Conservation (phyloP, 352 stramenopile genomes). For the Pythium pectinolyticum region DNA sequence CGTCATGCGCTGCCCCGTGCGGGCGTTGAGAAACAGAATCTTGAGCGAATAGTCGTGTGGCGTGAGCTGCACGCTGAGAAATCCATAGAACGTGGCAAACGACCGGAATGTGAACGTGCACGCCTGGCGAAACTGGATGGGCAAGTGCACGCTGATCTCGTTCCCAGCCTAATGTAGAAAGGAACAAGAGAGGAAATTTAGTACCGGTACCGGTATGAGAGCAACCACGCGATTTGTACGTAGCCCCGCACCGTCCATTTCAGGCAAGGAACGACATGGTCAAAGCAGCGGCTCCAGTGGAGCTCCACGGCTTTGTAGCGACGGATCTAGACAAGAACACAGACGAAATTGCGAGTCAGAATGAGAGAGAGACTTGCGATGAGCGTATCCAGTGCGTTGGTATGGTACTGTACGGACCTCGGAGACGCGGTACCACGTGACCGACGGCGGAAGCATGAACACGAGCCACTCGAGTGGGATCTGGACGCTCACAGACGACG, state of each 20-base stretch:
- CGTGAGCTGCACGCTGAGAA: slow-evolving; percentile 32
- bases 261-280: slow-evolving; percentile 22
- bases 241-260: slow-evolving; percentile 34
- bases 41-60: slow-evolving; percentile 29
- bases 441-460: slow-evolving; percentile 21
- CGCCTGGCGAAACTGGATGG: slow-evolving; percentile 35
- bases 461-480: slow-evolving; percentile 25
- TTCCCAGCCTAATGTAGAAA: not conserved
- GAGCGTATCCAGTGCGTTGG: no score
- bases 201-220: not conserved
- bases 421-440: slow-evolving; percentile 24
- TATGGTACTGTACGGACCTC: slow-evolving; percentile 10
- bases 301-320: slow-evolving; percentile 29
- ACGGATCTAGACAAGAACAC: slow-evolving; percentile 16
- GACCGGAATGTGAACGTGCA: slow-evolving; percentile 37
- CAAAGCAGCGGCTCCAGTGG: slow-evolving; percentile 29
- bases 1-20: slow-evolving; percentile 8
- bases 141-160: slow-evolving; percentile 27
- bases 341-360: no score
- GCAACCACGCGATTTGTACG: not conserved
- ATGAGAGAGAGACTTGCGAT: no score
- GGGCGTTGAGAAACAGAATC: slow-evolving; percentile 28
- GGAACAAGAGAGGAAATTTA: not conserved
- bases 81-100: slow-evolving; percentile 33
- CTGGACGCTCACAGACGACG: not conserved